Base-by-base conservation (phyloP, 306 rosid genomes). In the Erythrophleum fordii region DNA sequence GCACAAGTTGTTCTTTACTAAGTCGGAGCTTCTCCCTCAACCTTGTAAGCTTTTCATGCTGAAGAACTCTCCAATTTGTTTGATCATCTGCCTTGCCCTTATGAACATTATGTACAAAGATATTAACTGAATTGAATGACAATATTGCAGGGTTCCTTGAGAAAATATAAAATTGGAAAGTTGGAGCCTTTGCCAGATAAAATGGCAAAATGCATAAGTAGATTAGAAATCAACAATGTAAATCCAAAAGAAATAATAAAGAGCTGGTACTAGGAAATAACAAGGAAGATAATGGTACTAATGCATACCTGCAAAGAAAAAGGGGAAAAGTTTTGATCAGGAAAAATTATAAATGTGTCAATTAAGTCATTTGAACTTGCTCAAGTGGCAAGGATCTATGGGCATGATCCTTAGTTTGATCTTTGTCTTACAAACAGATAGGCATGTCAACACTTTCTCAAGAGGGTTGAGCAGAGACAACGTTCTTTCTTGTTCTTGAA, bases 81-180 rank as follows among this genome's bases (percentile, higher is more conserved):
- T 92, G 97, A 86, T 93, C 97, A 77, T 95, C 98, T 23, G 90
- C 97, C 87, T 89, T 95, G 67, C 97, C 97, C 99, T 95, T 75
- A 41, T 5, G 48, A 85, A 82, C 75, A 79, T 56, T 42, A 82
- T 52, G 26, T 45, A 72, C 35, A 80, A 71, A 65, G 49, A 65
- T 72, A 76, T 80, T 75, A 85, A 25, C 65, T 69, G 31, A 83
- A 78, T 69, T 55, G 59, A 78, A 78, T 17, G 79, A 44, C 16
- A 3, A 31, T 68, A 64, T 44, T 29, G 20, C 80, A 37, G 39
- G 77, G 49, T 77, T 17, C 59, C 73, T 69, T 42, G 48, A 46
- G 77, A 55, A 77, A 70, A 69, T 51, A 77, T n/a, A 20, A 42
- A 41, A 44, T 68, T 7, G 16, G 73, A 26, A 46, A 41, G 39